Evolutionary conservation across 768 basidiomycete species (phyloP), one percentile per base, ranked within the genome.

Genomic region (Psilocybe subaeruginosa): DNA sequence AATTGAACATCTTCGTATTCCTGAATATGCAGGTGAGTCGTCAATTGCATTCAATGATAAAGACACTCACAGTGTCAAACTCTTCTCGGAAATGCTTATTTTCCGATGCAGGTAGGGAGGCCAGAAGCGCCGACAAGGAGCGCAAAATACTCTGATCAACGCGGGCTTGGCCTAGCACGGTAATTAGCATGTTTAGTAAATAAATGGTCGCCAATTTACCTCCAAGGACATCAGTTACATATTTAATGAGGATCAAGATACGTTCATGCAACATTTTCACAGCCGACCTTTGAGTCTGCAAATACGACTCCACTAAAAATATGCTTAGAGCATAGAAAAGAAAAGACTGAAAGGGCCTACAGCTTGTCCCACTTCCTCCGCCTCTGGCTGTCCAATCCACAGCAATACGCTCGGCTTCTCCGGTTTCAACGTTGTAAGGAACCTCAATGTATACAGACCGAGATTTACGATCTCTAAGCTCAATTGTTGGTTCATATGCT

Each of bases 331-430:
- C 11, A n/a, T n/a, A n/a, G 41, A 11, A 14, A n/a, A 9, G 41
- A 11, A 35, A 61, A 35, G 27, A 12, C 23, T 23, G 55, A 49
- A 17, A 55, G 14, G 50, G 80, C 91, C 76, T 66, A 95, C 94
- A 77, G 64, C 88, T 92, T 12, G 88, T 92, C 46, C 89, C 90
- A 64, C 88, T 91, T 30, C 86, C 91, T 51, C 93, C 92, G 8
- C 92, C 92, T 72, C 88, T 87, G 27, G 93, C 91, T 2, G 93
- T 93, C 84, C 94, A 97, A 72, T 99, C 97, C 0, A 99, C 97
- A 5, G 97, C 97, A 64, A 99, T 98, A 41, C 97, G 88, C 73
- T 99, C 97, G 14, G 97, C 97, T 76, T 99, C 97, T 35, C 97
- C 97, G 0, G 97, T 98, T 75, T 98, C 97, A 16, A 99, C 90